A percentile compares a stretch with the other conserved stretches of the same genome.
Conservation (phyloP, 495 filamentous ascomycete species). For the Gamarada debralockiae region DNA sequence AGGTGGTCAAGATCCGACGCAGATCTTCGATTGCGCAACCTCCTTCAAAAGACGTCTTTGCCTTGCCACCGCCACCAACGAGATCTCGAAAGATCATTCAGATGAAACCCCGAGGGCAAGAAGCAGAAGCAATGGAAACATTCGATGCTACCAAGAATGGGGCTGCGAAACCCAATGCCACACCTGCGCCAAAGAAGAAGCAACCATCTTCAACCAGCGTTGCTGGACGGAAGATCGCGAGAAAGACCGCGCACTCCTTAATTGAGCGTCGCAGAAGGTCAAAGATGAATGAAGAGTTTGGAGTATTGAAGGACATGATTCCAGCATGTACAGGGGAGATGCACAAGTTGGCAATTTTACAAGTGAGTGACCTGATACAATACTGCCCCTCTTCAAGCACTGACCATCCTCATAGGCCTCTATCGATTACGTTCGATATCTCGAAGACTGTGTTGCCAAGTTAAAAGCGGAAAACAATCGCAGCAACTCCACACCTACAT, state of each 20-base stretch:
- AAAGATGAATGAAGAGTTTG: slow-evolving; percentile 99
- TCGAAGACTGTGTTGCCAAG: slow-evolving; percentile 82
- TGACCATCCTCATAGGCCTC: slow-evolving; percentile 57
- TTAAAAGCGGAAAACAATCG: slow-evolving; percentile 60
- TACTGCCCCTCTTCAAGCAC: background rate
- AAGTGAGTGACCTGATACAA: slow-evolving; percentile 52
- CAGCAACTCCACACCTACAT: slow-evolving; percentile 24
- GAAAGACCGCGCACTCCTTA: slow-evolving; percentile 93
- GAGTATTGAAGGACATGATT: slow-evolving; percentile 89
- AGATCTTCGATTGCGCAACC: slow-evolving; percentile 50
- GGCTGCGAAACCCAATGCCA: slow-evolving; percentile 28
- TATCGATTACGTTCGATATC: slow-evolving; percentile 94
- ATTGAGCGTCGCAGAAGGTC: slow-evolving; percentile 88
- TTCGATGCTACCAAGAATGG: slow-evolving; percentile 14
- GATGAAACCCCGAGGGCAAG: slow-evolving; percentile 71
- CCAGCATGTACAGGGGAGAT: slow-evolving; percentile 89
- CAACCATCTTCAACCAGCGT: slow-evolving; percentile 65
- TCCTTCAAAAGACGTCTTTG: slow-evolving; percentile 57
- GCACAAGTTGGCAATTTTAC: slow-evolving; percentile 96
- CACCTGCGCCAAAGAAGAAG: slow-evolving; percentile 62
- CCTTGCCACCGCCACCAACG: slow-evolving; percentile 87
- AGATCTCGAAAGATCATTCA: slow-evolving; percentile 95
- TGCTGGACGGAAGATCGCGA: slow-evolving; percentile 84
- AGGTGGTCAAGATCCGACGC: slow-evolving; percentile 53
- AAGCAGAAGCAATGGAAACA: slow-evolving; percentile 26